phyloP scores from a whole-genome alignment of 306 rosid species.

The Inga laurina region DNA sequence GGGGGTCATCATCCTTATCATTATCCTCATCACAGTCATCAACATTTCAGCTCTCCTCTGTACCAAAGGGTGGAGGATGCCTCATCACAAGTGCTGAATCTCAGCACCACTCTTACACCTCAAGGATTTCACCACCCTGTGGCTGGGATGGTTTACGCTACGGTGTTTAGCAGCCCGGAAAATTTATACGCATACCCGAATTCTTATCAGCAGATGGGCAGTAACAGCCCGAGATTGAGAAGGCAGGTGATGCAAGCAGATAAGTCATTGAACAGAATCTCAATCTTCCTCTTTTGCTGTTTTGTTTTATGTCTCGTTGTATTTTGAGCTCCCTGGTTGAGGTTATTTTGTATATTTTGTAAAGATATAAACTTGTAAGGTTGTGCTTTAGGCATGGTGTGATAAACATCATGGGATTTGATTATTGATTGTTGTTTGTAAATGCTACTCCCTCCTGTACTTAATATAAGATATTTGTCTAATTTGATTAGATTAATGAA shows the following conservation, averaged over 20 bases:
- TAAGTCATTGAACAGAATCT: constrained; percentile 79
- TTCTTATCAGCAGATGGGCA: constrained; percentile 53
- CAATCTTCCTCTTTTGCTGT: constrained; percentile 83
- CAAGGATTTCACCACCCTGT: constrained; percentile 55
- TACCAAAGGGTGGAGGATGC: constrained; percentile 53
- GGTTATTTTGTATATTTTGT: constrained; percentile 48
- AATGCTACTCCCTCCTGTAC: background rate
- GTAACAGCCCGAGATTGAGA: constrained; percentile 64
- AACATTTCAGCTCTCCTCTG: constrained; percentile 40
- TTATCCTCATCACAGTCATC: constrained; percentile 73
- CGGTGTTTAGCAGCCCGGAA: constrained; percentile 71
- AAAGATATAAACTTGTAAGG: background rate
- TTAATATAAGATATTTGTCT: no score
- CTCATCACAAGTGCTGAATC: constrained; percentile 49
- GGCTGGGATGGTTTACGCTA: constrained; percentile 65
- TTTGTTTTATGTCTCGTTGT: constrained; percentile 76
- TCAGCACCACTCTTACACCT: constrained; percentile 41
- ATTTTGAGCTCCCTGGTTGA: constrained; percentile 44
- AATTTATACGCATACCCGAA: constrained; percentile 52
- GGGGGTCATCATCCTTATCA: constrained; percentile 68
- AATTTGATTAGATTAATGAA: no score
- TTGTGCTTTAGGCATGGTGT: background rate
- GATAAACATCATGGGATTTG: background rate
- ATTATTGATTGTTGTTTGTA: background rate
- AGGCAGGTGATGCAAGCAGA: constrained; percentile 85